These are phyloP conservation scores for Petrea volubilis DNA, from an alignment of 257 asterid species.

Conservation along the genomic window DNA sequence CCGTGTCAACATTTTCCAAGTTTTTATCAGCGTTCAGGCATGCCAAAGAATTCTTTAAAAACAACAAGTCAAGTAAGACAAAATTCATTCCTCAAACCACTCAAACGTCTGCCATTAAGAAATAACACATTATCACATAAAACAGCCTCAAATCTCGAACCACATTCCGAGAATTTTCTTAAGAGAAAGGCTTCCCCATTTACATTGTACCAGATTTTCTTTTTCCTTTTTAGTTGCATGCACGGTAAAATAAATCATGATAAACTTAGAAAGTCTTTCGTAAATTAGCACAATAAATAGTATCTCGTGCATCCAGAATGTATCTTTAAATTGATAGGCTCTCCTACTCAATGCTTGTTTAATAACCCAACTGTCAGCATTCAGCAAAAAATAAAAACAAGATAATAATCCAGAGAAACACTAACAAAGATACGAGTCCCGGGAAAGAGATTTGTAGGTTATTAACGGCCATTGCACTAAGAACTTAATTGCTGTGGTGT, in stretches of 20 bases:
- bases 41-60: conserved; percentile 20
- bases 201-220: not conserved
- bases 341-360: not conserved
- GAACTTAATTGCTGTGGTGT: not conserved
- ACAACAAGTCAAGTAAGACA: not conserved
- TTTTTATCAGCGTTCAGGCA: conserved; percentile 16
- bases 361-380: not conserved
- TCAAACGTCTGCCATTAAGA: not conserved
- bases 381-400: not conserved
- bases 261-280: not conserved
- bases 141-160: not conserved
- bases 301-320: too few relatives aligned
- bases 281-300: too few relatives aligned
- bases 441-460: not conserved
- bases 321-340: not conserved
- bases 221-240: not conserved
- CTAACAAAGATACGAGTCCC: not conserved
- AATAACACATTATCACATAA: not conserved
- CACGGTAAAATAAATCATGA: not conserved
- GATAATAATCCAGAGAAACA: too few relatives aligned
- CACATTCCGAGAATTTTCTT: not conserved
- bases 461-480: not conserved
- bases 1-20: conserved; percentile 19
- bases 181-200: not conserved
- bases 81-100: conserved; percentile 7